Evolutionary conservation across 306 rosid genomes (phyloP).

Genomic region (Dryas drummondii): DNA sequence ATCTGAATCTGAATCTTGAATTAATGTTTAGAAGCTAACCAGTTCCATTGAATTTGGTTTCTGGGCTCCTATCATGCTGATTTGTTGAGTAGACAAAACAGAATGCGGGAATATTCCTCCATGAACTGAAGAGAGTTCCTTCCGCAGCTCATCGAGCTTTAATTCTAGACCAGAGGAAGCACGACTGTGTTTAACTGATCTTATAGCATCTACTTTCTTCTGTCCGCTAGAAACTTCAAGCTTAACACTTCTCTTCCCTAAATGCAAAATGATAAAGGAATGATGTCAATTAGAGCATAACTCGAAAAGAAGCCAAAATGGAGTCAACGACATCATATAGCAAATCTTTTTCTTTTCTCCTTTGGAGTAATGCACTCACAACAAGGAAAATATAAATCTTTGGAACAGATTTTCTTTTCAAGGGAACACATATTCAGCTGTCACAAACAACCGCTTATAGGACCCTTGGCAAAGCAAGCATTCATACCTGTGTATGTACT

Average conservation of each 20-base stretch:
- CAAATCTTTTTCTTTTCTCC: not conserved
- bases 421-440: too few species aligned
- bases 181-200: slow-evolving; percentile 44
- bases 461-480: too few species aligned
- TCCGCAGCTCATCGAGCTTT: slow-evolving; percentile 78
- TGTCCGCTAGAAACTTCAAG: slow-evolving; percentile 54
- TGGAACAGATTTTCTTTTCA: too few species aligned
- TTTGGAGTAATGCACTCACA: not conserved
- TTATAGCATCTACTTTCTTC: slow-evolving; percentile 46
- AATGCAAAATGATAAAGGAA: slow-evolving; percentile 11
- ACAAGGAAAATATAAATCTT: not conserved
- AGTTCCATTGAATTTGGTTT: slow-evolving; percentile 68
- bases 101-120: slow-evolving; percentile 93
- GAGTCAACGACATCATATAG: not conserved
- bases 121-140: slow-evolving; percentile 62
- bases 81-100: slow-evolving; percentile 75
- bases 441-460: too few species aligned
- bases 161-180: slow-evolving; percentile 65
- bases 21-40: slow-evolving; percentile 41
- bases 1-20: not conserved
- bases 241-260: slow-evolving; percentile 65
- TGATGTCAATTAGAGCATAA: slow-evolving; percentile 15
- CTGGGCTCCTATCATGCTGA: slow-evolving; percentile 58
- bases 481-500: too few species aligned
- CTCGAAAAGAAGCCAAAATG: slow-evolving; percentile 11